Base-by-base conservation (phyloP, 129 eudicot species). In the Lonicera japonica region DNA sequence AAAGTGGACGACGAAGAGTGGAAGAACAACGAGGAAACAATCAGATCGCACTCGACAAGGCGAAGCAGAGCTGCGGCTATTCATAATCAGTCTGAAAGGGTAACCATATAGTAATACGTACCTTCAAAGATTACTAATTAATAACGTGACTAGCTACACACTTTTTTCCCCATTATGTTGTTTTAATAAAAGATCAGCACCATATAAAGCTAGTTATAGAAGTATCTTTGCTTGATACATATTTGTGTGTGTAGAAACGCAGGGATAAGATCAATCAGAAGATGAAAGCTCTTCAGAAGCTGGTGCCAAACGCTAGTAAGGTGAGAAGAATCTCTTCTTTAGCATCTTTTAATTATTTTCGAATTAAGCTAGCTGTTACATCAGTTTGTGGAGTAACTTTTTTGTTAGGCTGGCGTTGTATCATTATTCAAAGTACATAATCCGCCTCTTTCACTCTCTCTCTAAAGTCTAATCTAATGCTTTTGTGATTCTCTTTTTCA, bases 51-150 rank as follows among this genome's bases (percentile, higher is more conserved):
- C 69, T 74, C 89, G 46, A 69, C 89, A 41, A 43, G 50, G 16
- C 73, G 86, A 58, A 85, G 87, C 63, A 77, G 89, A 24, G 95
- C 88, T 47, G 92, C 97, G 61, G 89, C 83, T 46, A 61, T 74
- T 63, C 97, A 90, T 73, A 90, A 90, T 72, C 95, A 81, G 52
- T 86, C 97, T 1, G 97, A 90, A 76, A 57, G 92, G 80, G 97
- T 83, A 89, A n/a, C n/a, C n/a, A n/a, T n/a, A n/a, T n/a, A 72
- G 29, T 38, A 58, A 10, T 56, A 38, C 34, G n/a, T n/a, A n/a
- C n/a, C n/a, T n/a, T n/a, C n/a, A n/a, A n/a, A n/a, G n/a, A n/a
- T n/a, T n/a, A n/a, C n/a, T n/a, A n/a, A 21, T 16, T 29, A 29
- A 29, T 29, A 29, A 29, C 36, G 36, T 6, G 36, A 1, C 36